These are phyloP conservation scores for Triticum dicoccoides DNA, from an alignment of 176 grass and related monocot genomes.

Conservation along the genomic window DNA sequence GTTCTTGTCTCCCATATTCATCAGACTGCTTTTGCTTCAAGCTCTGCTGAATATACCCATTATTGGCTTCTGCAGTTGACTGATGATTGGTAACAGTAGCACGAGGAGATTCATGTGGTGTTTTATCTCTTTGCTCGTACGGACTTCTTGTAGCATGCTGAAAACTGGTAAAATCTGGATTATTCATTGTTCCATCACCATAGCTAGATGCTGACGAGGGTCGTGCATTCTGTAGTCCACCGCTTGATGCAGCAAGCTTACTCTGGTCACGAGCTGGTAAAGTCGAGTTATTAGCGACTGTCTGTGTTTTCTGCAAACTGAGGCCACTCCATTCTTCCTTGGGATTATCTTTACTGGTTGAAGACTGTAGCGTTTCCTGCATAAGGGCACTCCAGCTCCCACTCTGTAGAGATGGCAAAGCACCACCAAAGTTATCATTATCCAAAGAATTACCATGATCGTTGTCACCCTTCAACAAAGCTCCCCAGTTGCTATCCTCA, in stretches of 20 bases:
- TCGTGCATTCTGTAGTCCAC: conserved; percentile 36
- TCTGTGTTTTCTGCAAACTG: conserved; percentile 58
- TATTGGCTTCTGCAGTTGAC: conserved; percentile 47
- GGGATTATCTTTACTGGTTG: conserved; percentile 67
- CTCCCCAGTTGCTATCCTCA: conserved; percentile 71
- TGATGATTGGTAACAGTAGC: conserved; percentile 37
- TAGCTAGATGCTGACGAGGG: conserved; percentile 33
- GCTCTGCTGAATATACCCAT: conserved; percentile 45
- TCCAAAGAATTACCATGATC: conserved; percentile 47
- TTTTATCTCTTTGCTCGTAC: conserved; percentile 48
- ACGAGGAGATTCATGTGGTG: conserved; percentile 34
- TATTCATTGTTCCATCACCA: conserved; percentile 48
- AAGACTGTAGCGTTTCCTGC: conserved; percentile 87
- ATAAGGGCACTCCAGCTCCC: conserved; percentile 99
- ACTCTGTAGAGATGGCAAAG: conserved; percentile 68
- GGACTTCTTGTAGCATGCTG: conserved; percentile 45
- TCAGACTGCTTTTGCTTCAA: conserved; percentile 60
- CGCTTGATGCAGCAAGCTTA: conserved; percentile 42
- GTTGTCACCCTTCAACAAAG: conserved; percentile 64
- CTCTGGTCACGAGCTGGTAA: conserved; percentile 31
- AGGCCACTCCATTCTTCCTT: conserved; percentile 88
- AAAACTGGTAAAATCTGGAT: conserved; percentile 51
- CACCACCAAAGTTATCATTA: conserved; percentile 56
- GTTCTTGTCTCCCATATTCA: conserved; percentile 57
- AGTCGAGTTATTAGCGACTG: conserved; percentile 32